Base-by-base conservation (phyloP, 192 early-diverging fungal species). In the Coemansia sp. region DNA sequence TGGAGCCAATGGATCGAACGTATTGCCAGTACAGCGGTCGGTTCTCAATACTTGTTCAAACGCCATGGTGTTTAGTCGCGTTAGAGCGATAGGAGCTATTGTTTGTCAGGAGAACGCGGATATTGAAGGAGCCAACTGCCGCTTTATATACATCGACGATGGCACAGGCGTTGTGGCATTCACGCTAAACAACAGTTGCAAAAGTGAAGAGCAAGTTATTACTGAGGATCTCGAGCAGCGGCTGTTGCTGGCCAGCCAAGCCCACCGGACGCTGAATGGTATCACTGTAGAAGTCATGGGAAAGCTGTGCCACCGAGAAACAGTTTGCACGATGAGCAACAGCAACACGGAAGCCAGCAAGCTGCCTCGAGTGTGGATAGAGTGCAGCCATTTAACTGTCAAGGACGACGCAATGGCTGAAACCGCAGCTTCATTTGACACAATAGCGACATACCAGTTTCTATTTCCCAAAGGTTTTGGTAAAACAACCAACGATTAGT, bases 391-490 rank as follows among this genome's bases (percentile, higher is more conserved):
- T 21, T 12, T 54, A 15, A 27, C 52, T 2, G 4, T 54, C 8
- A 54, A 54, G 24, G 24, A 54, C 52, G 52, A 54, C n/a, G 52
- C 52, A 54, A 54, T 54, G 52, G 52, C 52, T 2, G 52, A 54
- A 27, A 29, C 24, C n/a, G 14, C 52, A 29, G 52, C 52, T 27
- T 8, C 11, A 10, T 14, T 54, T 5, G 52, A 54, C n/a, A 54
- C 29, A 5, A 4, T 54, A 5, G 9, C 52, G 12, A 54, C 52
- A 12, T 54, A 54, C 48, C 47, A 54, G 10, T 11, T 10, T 27
- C 4, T 54, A 54, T 27, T 54, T 54, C n/a, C 52, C 25, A n/a
- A n/a, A 52, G 19, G 23, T 51, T 51, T 51, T 51, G 39, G 39
- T 15, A 41, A 41, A 41, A 41, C 14, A 41, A 3, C 27, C 27